A percentile compares a stretch with the other conserved stretches of the same genome.
Evolutionary conservation across 257 asterid genomes (phyloP).

Genomic region (Osmanthus fragrans): DNA sequence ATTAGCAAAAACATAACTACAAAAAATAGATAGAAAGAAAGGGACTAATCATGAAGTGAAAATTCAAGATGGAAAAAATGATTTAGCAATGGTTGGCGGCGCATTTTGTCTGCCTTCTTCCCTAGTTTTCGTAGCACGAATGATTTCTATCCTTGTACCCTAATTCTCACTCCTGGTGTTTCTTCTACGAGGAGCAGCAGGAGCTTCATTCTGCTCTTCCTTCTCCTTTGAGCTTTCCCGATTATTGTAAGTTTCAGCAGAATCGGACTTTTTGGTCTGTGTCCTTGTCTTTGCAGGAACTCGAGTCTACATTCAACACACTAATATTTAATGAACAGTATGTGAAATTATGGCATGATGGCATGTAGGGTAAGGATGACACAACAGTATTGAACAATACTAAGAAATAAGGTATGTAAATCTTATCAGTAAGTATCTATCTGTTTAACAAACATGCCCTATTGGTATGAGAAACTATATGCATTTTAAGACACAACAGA

Average conservation of each 20-base stretch:
- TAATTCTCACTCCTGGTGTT: slow-evolving; percentile 60
- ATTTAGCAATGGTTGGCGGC: not conserved
- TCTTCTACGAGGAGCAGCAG: slow-evolving; percentile 65
- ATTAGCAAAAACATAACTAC: not conserved
- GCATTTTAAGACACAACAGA: not conserved
- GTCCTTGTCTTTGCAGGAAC: slow-evolving; percentile 44
- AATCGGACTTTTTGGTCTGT: slow-evolving; percentile 44
- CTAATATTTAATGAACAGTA: not conserved
- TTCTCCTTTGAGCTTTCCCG: slow-evolving; percentile 60
- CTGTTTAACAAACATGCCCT: not conserved
- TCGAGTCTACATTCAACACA: slow-evolving; percentile 41
- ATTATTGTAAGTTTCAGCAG: slow-evolving; percentile 51
- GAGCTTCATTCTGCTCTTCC: slow-evolving; percentile 49
- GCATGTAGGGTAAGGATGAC: not conserved
- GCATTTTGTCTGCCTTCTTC: slow-evolving; percentile 17
- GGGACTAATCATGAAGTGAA: slow-evolving; percentile 17
- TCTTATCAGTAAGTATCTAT: not conserved
- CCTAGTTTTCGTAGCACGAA: slow-evolving; percentile 1
- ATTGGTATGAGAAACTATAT: not conserved
- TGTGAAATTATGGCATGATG: not conserved
- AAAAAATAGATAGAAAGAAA: not conserved
- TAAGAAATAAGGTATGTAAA: not conserved
- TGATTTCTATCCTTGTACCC: slow-evolving; percentile 6
- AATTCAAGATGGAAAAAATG: slow-evolving; percentile 12
- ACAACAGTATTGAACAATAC: not conserved